Conservation (phyloP, 306 rosid genomes). For the Quercus suber region DNA sequence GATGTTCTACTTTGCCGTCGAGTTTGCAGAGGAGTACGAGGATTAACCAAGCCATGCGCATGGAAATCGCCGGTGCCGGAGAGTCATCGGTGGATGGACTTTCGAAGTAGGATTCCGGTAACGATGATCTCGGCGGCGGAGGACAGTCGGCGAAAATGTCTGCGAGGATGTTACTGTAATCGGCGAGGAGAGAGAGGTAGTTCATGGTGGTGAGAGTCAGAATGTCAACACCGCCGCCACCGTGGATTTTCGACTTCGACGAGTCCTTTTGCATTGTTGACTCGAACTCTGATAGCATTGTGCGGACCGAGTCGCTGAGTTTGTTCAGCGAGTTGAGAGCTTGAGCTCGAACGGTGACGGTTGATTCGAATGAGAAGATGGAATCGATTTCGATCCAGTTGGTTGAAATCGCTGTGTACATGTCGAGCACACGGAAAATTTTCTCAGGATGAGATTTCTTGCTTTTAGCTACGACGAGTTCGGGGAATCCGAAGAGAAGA, state of each 20-base stretch:
- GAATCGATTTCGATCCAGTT: constrained; percentile 60
- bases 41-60: constrained; percentile 49
- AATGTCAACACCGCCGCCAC: constrained; percentile 52
- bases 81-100: constrained; percentile 25
- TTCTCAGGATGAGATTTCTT: constrained; percentile 49
- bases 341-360: constrained; percentile 33
- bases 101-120: constrained; percentile 39
- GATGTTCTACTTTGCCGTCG: constrained; percentile 52
- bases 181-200: constrained; percentile 50
- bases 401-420: constrained; percentile 40
- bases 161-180: constrained; percentile 42
- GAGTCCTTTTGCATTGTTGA: constrained; percentile 43
- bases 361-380: constrained; percentile 49
- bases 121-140: constrained; percentile 19
- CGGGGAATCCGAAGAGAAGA: constrained; percentile 60
- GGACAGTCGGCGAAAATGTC: constrained; percentile 51
- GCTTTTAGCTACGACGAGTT: constrained; percentile 37
- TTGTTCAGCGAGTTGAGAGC: constrained; percentile 34
- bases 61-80: constrained; percentile 18
- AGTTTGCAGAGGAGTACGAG: constrained; percentile 67
- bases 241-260: constrained; percentile 23
- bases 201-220: constrained; percentile 43
- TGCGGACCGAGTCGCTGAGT: constrained; percentile 38
- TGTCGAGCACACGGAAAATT: constrained; percentile 60
- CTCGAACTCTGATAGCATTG: constrained; percentile 44